Percentiles rank a stretch among this genome's conserved stretches.
These are phyloP conservation scores for Alternaria alternata DNA, from an alignment of 2,329 filamentous ascomycete species.

Conservation along the genomic window DNA sequence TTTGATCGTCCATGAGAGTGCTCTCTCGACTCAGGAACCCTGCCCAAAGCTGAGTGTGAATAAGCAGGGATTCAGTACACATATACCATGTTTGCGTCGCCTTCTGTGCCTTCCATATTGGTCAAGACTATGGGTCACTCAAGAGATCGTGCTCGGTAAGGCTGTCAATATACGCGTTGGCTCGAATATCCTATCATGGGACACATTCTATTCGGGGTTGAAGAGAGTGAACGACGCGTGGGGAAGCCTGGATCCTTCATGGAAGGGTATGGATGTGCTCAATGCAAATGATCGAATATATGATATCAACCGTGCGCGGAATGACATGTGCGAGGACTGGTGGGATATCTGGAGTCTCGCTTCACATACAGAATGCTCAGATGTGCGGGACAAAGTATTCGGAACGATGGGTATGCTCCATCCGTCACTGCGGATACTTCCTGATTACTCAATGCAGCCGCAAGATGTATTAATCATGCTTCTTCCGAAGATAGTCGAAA, in stretches of 20 bases:
- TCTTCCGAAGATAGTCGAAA: neutral
- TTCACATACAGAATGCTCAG: neutral
- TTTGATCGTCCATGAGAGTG: neutral
- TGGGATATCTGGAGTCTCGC: too few relatives aligned
- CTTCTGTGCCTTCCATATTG: neutral
- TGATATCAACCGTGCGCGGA: too few relatives aligned
- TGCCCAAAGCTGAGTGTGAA: rapidly evolving
- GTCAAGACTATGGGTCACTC: neutral
- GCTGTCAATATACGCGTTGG: neutral
- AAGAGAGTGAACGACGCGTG: neutral
- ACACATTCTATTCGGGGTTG: neutral
- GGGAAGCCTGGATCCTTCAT: neutral
- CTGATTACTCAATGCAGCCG: neutral
- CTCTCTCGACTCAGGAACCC: rapidly evolving
- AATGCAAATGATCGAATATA: too few relatives aligned
- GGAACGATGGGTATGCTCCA: neutral
- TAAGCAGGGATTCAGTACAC: neutral
- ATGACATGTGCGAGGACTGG: too few relatives aligned
- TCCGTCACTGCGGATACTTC: neutral
- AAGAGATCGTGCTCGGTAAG: neutral
- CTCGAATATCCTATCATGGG: neutral
- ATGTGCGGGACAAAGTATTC: neutral
- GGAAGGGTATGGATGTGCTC: too few relatives aligned
- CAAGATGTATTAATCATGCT: neutral
- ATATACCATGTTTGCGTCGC: rapidly evolving